Evolutionary conservation across 176 grass and related monocot genomes (phyloP), one percentile per base, ranked within the genome.

Genomic region (Avena atlantica): DNA sequence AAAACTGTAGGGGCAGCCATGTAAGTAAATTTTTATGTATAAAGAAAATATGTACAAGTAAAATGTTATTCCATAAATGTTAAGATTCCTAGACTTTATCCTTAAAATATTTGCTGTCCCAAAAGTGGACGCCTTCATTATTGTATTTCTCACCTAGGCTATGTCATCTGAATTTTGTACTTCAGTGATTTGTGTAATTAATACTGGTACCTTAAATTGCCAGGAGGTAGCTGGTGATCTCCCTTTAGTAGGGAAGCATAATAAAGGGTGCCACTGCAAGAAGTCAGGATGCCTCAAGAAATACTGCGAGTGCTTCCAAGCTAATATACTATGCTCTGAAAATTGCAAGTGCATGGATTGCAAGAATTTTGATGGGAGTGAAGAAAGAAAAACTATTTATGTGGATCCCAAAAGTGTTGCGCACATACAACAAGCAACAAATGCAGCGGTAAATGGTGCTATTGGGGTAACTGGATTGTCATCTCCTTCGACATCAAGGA

Each of bases 321-420:
- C 97, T 78, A 94, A 94, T 79, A 96, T 99, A 81, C 97, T 96
- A 53, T 99, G 97, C 77, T 99, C 97, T 45, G 94, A 99, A 64
- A 99, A 99, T 86, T 99, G 97, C 86, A 99, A 99, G 68, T 99
- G 97, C 70, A 90, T 96, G 89, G 97, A 99, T 87, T 99, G 97
- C 89, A 96, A 96, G 83, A 99, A 99, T 69, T 96, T 91, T 55
- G 97, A 99, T 55, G 94, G 92, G 21, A 94, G 91, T 51, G 97
- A 96, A 85, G 97, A 96, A 80, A 92, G 97, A 78, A 92, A 84
- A 82, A 44, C 89, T 86, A 53, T 99, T 88, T 93, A 86, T 63
- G 86, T 92, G 27, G 92, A 99, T 78, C 85, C 93, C 24, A 89
- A 85, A 83, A 94, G 77, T 85, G 58, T 69, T 68, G 57, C 93